Evolutionary conservation across 768 basidiomycete genomes (phyloP), one percentile per base, ranked within the genome.

Genomic region (Dentipellis fragilis): DNA sequence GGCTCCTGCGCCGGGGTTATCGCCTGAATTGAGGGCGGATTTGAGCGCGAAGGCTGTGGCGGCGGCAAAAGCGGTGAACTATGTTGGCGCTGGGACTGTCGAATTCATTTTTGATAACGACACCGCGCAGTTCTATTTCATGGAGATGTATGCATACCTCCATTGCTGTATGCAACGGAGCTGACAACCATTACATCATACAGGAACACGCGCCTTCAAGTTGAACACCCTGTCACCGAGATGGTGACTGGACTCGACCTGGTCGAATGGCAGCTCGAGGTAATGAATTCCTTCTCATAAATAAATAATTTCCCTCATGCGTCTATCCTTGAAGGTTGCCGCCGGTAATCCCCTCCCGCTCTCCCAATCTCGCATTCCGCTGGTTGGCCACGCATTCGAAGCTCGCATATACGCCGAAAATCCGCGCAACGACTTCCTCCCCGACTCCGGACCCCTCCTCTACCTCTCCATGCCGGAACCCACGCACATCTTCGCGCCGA

Each of bases 91-190:
- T 10, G 91, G 91, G 4, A 93, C 91, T 0, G 89, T 94, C n/a
- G 93, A 97, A 67, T 96, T 97, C 63, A 95, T 97, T 60, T 92
- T 95, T 60, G 93, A 97, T 67, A 93, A 91, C 59, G 87, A 93
- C 66, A 89, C 87, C 8, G 71, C 80, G 55, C 76, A 81, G 57
- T 95, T 95, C 68, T 96, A 85, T 65, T 96, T 96, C 66, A 94
- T 94, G 93, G 93, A 96, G 70, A 95, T 95, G 90, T 85, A 61
- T 52, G 85, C 65, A 22, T 12, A 34, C n/a, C 40, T 19, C 21
- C 11, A 14, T 3, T 7, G 4, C 9, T 14, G 23, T n/a, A 9
- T 2, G 6, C 17, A 29, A 22, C 53, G 10, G n/a, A 39, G 4
- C 35, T 47, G 14, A 23, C 21, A 48, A 10, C 45, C 21, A 2